These are phyloP conservation scores for Elongisporangium prolatum DNA, from an alignment of 352 stramenopile species.

Conservation along the genomic window DNA sequence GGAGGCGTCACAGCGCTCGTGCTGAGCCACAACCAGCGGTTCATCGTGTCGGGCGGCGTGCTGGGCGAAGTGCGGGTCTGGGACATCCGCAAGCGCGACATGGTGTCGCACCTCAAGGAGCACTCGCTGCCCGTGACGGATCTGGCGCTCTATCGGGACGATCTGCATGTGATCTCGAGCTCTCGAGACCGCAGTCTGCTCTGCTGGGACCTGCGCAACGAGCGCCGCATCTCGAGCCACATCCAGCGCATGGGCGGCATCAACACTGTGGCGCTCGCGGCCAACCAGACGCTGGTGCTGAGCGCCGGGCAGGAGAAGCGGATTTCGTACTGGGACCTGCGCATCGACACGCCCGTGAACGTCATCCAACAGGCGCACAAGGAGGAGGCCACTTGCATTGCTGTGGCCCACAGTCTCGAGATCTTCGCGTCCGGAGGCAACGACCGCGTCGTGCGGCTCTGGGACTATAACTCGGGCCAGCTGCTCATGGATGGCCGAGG, in stretches of 20 bases:
- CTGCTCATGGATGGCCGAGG: conserved; percentile 71
- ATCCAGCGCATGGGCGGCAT: conserved; percentile 93
- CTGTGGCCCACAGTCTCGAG: conserved; percentile 73
- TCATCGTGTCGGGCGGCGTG: conserved; percentile 77
- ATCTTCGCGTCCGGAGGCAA: conserved; percentile 88
- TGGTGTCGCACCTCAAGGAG: conserved; percentile 91
- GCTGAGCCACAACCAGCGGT: conserved; percentile 89
- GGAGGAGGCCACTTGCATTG: conserved; percentile 88
- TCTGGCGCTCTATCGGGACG: conserved; percentile 87
- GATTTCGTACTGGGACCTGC: conserved; percentile 92
- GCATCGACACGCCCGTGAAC: conserved; percentile 78
- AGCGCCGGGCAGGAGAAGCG: conserved; percentile 90
- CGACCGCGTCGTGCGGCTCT: conserved; percentile 86
- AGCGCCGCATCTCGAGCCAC: conserved; percentile 83
- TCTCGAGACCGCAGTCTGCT: conserved; percentile 88
- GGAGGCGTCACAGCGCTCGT: conserved; percentile 86
- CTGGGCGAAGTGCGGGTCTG: conserved; percentile 90
- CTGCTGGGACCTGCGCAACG: conserved; percentile 90
- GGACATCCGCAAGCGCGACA: conserved; percentile 89
- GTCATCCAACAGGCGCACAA: conserved; percentile 71
- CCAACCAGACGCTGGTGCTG: conserved; percentile 86
- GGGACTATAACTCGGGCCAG: conserved; percentile 56
- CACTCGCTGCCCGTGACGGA: conserved; percentile 85
- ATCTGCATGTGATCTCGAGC: conserved; percentile 87
- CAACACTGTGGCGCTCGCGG: conserved; percentile 87